Base-by-base conservation (phyloP, 495 filamentous ascomycete species). In the Penicillium soppii region DNA sequence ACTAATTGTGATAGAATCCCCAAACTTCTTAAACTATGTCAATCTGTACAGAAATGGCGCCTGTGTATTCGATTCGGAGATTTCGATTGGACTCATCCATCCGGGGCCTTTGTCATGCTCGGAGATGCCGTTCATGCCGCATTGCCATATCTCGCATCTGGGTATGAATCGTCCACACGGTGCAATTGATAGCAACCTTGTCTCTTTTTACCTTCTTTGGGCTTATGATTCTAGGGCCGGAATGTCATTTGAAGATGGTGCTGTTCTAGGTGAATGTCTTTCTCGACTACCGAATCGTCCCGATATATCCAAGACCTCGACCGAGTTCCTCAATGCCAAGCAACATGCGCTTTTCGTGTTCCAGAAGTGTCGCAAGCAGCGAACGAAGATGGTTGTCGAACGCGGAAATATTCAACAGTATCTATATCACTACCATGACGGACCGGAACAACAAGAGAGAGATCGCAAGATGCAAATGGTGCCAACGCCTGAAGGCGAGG, bases 91-190 rank as follows among this genome's bases (percentile, higher is more conserved):
- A 69, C 74, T 5, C 80, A 82, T 49, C 65, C 77, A 1, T 69
- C 71, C 58, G 47, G 79, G 53, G 21, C 76, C 59, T 60, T 82
- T 82, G 76, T 81, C 7, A 73, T 87, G 63, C 61, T 85, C 17
- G 83, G 82, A 8, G 84, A 86, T 56, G 73, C 84, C 4, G 81
- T 80, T n/a, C 83, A 87, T 47, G 81, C 83, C 12, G 84, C 82
- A 10, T 65, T 86, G 1, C 84, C 84, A 4, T 86, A 86, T 64
- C 61, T 85, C 4, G 76, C 75, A 20, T 70, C 67, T 3, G 69
- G 69, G 67, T 72, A 63, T n/a, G 50, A n/a, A n/a, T n/a, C n/a
- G n/a, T n/a, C n/a, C n/a, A n/a, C n/a, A n/a, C n/a, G n/a, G n/a
- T n/a, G n/a, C n/a, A n/a, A n/a, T n/a, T n/a, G n/a, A n/a, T n/a